These are phyloP conservation scores for Coemansia sp. DNA, from an alignment of 192 early-diverging fungal genomes.

Conservation along the genomic window DNA sequence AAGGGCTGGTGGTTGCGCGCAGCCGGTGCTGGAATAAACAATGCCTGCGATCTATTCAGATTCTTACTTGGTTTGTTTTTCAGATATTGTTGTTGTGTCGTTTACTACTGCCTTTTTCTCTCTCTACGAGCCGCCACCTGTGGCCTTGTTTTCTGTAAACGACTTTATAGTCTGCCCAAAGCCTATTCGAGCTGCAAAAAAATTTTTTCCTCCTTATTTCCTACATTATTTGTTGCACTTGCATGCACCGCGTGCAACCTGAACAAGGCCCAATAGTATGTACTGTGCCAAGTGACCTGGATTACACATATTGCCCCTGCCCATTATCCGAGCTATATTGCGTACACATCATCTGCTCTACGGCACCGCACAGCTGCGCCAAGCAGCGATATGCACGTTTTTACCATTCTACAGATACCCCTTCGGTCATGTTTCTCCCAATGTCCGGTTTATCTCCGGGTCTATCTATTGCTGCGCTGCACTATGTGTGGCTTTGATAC, in stretches of 20 bases:
- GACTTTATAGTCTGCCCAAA: too few species aligned
- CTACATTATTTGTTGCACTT: conserved; percentile 4
- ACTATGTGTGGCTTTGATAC: conserved; percentile 19
- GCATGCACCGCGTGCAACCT: conserved; percentile 7
- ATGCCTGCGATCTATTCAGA: conserved; percentile 10
- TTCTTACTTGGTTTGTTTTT: conserved; percentile 4
- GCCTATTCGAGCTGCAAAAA: conserved; percentile 1
- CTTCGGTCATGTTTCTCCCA: too few species aligned
- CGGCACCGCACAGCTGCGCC: neutral
- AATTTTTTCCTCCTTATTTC: too few species aligned
- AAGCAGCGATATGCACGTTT: conserved; percentile 9
- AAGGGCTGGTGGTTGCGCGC: too few species aligned
- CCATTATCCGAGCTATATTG: conserved; percentile 6
- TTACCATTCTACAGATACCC: conserved; percentile 2
- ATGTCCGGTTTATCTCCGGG: neutral
- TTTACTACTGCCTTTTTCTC: conserved; percentile 4
- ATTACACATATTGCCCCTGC: conserved; percentile 2
- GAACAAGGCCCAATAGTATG: conserved; percentile 10
- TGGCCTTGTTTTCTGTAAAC: conserved; percentile 6
- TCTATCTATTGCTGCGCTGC: conserved; percentile 3
- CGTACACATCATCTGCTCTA: conserved; percentile 4
- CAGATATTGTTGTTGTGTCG: conserved; percentile 8
- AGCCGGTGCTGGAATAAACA: neutral
- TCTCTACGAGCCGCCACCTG: conserved; percentile 7
- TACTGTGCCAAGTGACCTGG: conserved; percentile 10